Base-by-base conservation (phyloP, 176 grass and related monocot species). In the Bromus sterilis region DNA sequence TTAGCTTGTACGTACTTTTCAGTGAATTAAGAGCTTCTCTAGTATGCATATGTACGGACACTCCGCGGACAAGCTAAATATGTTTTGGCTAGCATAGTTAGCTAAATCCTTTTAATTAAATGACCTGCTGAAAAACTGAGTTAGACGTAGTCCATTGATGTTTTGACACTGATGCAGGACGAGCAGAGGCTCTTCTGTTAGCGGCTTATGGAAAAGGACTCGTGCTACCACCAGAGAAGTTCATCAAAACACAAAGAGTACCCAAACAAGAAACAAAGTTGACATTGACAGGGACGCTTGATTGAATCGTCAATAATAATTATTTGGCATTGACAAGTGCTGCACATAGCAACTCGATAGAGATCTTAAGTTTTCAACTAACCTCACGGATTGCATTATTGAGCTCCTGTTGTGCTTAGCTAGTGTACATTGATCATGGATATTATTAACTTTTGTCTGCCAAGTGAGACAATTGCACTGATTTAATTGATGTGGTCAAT, bases 181-280 rank as follows among this genome's bases (percentile, higher is more conserved):
- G 92, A 86, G 96, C 96, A 57, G 95, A 98, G 75, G 90, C 95
- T 71, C 95, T 98, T 93, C 59, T 98, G 46, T 93, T 95, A 84
- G 95, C 95, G 1, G 92, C 95, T 5, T 95, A 95, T 71, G 93
- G 93, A 55, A 98, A 87, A 83, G 91, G 86, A 57, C 86, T 98
- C 18, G 31, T 75, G 46, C 69, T 87, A 71, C 85, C 91, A 76
- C 56, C 83, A 67, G 48, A 58, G 56, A 72, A 77, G 65, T 86
- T 78, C 14, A 82, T 18, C 56, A 82, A 82, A 57, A 63, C 70
- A 31, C 42, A 6, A 51, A 73, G 42, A 49, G 42, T 73, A 5
- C 70, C 32, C 26, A 21, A 73, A 16, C 83, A 43, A 57, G 32
- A 84, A 32, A 33, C 11, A 7, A 72, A 53, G 26, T 35, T 64